phyloP scores from a whole-genome alignment of 1,139 yeast species.

The Taphrina wiesneri region DNA sequence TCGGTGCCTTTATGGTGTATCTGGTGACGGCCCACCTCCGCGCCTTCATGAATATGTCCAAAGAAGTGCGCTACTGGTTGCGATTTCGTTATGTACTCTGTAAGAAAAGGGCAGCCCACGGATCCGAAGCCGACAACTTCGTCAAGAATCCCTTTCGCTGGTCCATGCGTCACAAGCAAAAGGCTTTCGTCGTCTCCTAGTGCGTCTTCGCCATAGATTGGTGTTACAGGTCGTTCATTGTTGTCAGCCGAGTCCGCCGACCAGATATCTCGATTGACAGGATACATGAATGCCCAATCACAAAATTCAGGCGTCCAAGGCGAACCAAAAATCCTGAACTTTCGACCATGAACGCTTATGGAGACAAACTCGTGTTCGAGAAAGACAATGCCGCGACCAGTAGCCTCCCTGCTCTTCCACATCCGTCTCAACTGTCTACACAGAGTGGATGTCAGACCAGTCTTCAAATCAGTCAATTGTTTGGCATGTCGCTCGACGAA shows the following conservation, averaged over 20 bases:
- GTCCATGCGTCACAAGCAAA: constrained; percentile 24
- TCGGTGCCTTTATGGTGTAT: neutral
- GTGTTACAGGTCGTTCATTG: neutral
- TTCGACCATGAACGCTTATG: neutral
- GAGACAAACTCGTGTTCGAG: constrained; percentile 10
- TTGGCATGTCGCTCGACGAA: constrained; percentile 8
- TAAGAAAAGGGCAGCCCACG: constrained; percentile 26
- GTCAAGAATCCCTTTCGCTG: constrained; percentile 25
- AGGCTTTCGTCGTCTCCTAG: neutral
- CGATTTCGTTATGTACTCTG: neutral
- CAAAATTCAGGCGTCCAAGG: constrained; percentile 24
- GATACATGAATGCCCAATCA: constrained; percentile 30
- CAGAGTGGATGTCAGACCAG: neutral
- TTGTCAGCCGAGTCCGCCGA: neutral
- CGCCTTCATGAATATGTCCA: constrained; percentile 33
- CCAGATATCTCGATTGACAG: constrained; percentile 22
- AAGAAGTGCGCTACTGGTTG: constrained; percentile 20
- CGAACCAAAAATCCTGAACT: constrained; percentile 20
- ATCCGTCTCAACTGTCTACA: neutral
- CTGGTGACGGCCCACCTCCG: constrained; percentile 11
- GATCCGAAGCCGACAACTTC: constrained; percentile 8
- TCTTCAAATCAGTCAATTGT: neutral
- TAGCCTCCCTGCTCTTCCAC: constrained; percentile 22
- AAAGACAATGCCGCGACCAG: constrained; percentile 13
- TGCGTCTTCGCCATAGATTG: neutral